Evolutionary conservation across 192 early-diverging fungal genomes (phyloP).

Genomic region (Coemansia sp.): DNA sequence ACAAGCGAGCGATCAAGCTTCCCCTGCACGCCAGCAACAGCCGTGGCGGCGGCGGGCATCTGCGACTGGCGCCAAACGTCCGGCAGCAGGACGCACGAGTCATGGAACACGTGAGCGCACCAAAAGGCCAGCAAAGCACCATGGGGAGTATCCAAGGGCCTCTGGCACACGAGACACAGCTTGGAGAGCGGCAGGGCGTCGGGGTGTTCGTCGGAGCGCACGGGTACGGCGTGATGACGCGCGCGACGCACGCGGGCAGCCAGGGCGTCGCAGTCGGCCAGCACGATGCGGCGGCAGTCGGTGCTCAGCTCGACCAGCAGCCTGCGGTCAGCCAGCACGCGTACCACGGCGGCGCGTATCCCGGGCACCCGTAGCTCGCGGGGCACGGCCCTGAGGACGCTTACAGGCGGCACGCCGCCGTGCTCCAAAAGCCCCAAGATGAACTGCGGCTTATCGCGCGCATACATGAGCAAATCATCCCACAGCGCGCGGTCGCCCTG

Average conservation of each 20-base stretch:
- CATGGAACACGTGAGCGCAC: conserved; percentile 88
- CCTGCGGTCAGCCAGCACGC: conserved; percentile 89
- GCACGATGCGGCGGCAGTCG: conserved; percentile 88
- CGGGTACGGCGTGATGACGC: conserved; percentile 65
- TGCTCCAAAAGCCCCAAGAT: conserved; percentile 91
- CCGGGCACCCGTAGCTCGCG: conserved; percentile 76
- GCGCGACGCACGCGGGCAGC: conserved; percentile 64
- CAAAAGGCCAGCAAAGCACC: conserved; percentile 70
- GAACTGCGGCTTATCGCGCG: conserved; percentile 96
- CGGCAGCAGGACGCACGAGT: conserved; percentile 70
- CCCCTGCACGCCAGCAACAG: conserved; percentile 14
- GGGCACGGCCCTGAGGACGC: conserved; percentile 78
- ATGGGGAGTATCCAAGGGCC: conserved; percentile 14
- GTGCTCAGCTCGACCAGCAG: conserved; percentile 86
- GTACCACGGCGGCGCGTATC: conserved; percentile 76
- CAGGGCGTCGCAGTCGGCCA: conserved; percentile 80
- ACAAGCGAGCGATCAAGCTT: conserved; percentile 42
- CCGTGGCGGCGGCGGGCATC: conserved; percentile 3
- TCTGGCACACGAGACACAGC: conserved; percentile 34
- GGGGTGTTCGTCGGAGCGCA: too few species aligned
- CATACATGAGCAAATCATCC: conserved; percentile 92
- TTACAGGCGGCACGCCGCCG: conserved; percentile 81
- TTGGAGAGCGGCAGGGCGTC: conserved; percentile 29
- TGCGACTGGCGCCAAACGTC: conserved; percentile 49
- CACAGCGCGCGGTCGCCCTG: conserved; percentile 94